phyloP scores from a whole-genome alignment of 2,329 filamentous ascomycete genomes.

The Fusarium subglutinans region DNA sequence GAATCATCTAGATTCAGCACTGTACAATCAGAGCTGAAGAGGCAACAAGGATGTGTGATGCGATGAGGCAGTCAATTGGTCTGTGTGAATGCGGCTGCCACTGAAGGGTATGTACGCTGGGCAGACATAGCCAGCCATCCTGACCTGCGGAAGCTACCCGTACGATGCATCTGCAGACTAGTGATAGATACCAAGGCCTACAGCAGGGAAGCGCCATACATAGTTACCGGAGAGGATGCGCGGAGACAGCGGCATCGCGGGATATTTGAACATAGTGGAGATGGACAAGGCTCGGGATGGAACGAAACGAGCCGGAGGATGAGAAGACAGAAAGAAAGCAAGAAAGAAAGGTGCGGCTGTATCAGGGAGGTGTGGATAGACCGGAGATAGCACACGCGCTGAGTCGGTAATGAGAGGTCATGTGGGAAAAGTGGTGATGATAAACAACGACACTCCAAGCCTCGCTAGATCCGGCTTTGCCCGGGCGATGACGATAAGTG shows the following conservation, averaged over 20 bases:
- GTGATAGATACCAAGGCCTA: background rate
- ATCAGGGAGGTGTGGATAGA: slow-evolving; percentile 10
- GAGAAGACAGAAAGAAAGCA: background rate
- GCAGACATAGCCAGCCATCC: slow-evolving; percentile 7
- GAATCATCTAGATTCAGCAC: slow-evolving; percentile 7
- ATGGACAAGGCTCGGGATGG: slow-evolving; percentile 30
- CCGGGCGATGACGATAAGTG: slow-evolving; percentile 15
- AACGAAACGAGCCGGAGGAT: slow-evolving; percentile 31
- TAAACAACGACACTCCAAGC: slow-evolving; percentile 11
- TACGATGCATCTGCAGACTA: background rate
- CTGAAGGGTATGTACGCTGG: slow-evolving; percentile 6
- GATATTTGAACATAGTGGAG: slow-evolving; percentile 29
- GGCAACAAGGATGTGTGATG: slow-evolving; percentile 23
- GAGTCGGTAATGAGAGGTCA: slow-evolving; percentile 28
- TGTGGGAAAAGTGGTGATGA: slow-evolving; percentile 39
- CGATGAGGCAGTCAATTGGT: slow-evolving; percentile 21
- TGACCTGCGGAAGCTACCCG: slow-evolving; percentile 23
- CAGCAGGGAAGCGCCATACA: background rate
- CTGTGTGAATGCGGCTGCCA: slow-evolving; percentile 11
- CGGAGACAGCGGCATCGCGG: slow-evolving; percentile 29
- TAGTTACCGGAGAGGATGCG: slow-evolving; percentile 6
- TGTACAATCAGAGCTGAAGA: slow-evolving; percentile 7
- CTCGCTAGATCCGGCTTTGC: slow-evolving; percentile 24
- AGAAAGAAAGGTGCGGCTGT: slow-evolving; percentile 9
- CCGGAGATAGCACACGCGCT: slow-evolving; percentile 16